phyloP scores from a whole-genome alignment of 148 eudicot species.

The Rhododendron williamsianum region DNA sequence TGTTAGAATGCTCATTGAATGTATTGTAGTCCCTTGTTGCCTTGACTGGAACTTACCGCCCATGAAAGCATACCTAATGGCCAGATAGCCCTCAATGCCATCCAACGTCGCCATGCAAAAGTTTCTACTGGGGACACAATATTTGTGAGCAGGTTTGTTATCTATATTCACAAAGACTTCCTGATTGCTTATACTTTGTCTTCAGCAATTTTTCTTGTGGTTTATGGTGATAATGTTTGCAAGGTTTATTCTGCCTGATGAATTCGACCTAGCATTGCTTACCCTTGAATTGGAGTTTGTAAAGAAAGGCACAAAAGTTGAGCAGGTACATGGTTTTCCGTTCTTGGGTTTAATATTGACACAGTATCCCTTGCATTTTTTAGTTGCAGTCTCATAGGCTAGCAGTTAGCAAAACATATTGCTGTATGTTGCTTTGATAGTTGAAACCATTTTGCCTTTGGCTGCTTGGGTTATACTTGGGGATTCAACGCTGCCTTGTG shows the following conservation, averaged over 20 bases:
- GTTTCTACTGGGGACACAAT: slow-evolving; percentile 58
- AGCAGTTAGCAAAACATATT: not conserved
- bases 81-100: slow-evolving; percentile 59
- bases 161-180: not conserved
- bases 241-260: slow-evolving; percentile 74
- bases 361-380: not conserved
- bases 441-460: not conserved
- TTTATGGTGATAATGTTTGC: slow-evolving; percentile 4
- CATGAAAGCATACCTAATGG: slow-evolving; percentile 54
- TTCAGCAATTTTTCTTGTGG: slow-evolving; percentile 5
- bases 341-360: not conserved
- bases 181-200: not conserved
- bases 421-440: not conserved
- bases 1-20: slow-evolving; percentile 10
- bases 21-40: slow-evolving; percentile 10
- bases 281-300: slow-evolving; percentile 84
- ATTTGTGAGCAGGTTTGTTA: slow-evolving; percentile 53
- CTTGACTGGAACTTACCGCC: slow-evolving; percentile 45
- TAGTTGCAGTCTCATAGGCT: not conserved
- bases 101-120: slow-evolving; percentile 61
- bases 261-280: slow-evolving; percentile 68
- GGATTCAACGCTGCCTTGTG: not conserved
- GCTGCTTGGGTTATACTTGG: slow-evolving; percentile 7
- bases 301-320: slow-evolving; percentile 64
- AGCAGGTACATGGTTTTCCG: slow-evolving; percentile 40